These are phyloP conservation scores for Luvunga scandens DNA, from an alignment of 345 rosid species.

Conservation along the genomic window DNA sequence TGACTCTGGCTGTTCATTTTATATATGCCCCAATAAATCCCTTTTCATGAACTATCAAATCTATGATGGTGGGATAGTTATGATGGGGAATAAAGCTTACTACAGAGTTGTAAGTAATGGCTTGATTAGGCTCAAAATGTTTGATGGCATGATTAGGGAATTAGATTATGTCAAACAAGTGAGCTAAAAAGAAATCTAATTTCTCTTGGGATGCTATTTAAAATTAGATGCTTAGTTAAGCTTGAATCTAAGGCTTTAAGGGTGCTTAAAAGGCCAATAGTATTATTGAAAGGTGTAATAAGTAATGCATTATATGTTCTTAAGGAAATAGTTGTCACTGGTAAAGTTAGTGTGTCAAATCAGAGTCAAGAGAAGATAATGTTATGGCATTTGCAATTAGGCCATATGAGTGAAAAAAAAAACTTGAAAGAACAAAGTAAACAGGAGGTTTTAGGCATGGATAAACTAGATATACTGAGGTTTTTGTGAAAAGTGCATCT, in stretches of 20 bases:
- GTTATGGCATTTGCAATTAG: background rate
- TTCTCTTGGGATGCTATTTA: background rate
- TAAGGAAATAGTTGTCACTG: accelerated
- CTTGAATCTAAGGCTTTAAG: background rate
- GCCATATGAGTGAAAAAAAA: background rate
- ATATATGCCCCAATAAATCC: no score
- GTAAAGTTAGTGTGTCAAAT: background rate
- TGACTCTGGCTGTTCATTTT: no score
- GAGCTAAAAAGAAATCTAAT: background rate
- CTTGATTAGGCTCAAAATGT: background rate
- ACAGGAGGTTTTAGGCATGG: background rate
- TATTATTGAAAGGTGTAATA: background rate
- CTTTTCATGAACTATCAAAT: no score
- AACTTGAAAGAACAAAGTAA: background rate
- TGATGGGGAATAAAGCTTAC: background rate
- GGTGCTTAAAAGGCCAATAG: background rate
- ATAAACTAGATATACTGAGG: background rate
- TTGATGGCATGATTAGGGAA: background rate
- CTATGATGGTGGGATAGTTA: background rate
- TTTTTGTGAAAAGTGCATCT: background rate
- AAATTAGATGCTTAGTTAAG: background rate
- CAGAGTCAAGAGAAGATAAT: background rate
- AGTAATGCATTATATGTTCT: background rate
- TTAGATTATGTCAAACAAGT: background rate
- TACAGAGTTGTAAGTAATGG: no score